Percentiles rank a stretch among this genome's conserved stretches.
phyloP scores from a whole-genome alignment of 2,329 filamentous ascomycete genomes.

The Hymenoscyphus fructigenus region DNA sequence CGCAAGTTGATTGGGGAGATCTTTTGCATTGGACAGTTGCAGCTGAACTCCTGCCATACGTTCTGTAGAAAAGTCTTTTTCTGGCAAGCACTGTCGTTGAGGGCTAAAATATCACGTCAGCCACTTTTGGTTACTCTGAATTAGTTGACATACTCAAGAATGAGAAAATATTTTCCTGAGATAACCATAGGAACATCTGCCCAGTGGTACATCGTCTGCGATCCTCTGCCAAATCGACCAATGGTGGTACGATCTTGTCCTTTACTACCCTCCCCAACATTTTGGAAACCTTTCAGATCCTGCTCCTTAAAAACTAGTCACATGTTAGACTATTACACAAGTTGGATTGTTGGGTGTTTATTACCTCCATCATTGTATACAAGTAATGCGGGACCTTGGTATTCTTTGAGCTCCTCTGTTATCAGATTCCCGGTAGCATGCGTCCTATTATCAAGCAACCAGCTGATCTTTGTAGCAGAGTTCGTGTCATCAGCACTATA shows the following conservation, averaged over 20 bases:
- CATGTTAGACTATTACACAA: neutral
- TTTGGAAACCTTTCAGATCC: constrained; percentile 37
- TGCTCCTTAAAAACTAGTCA: constrained; percentile 31
- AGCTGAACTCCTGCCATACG: constrained; percentile 29
- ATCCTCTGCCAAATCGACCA: constrained; percentile 39
- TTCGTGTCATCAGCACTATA: constrained; percentile 34
- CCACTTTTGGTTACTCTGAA: neutral
- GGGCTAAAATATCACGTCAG: constrained; percentile 22
- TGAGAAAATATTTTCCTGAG: constrained; percentile 35
- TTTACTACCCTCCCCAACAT: constrained; percentile 39
- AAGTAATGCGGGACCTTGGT: constrained; percentile 37
- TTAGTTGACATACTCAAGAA: constrained; percentile 35
- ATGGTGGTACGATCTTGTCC: constrained; percentile 31
- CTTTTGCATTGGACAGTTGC: constrained; percentile 22
- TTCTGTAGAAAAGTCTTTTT: constrained; percentile 19
- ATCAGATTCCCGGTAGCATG: constrained; percentile 27
- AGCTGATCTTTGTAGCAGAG: constrained; percentile 32
- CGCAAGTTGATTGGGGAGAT: constrained; percentile 25
- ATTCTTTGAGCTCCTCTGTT: constrained; percentile 25
- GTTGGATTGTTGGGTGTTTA: constrained; percentile 12
- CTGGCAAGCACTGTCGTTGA: constrained; percentile 29
- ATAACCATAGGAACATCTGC: constrained; percentile 39
- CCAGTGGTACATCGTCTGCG: constrained; percentile 41
- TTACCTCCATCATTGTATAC: constrained; percentile 37
- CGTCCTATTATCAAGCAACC: constrained; percentile 33